Evolutionary conservation across 352 stramenopile genomes (phyloP).

Genomic region (Phytophthora hibernalis): DNA sequence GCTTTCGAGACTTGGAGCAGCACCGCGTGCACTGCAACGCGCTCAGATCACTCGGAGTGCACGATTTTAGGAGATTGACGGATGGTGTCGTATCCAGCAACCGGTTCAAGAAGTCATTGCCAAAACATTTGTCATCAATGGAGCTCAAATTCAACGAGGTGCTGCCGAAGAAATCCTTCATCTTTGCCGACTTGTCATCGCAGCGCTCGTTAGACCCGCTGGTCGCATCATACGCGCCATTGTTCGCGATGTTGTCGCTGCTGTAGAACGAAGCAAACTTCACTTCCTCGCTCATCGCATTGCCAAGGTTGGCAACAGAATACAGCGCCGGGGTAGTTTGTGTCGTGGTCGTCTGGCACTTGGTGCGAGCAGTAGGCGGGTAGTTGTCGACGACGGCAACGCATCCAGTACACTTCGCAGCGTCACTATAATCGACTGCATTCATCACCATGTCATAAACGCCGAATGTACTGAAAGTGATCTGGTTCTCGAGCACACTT

Average conservation of each 20-base stretch:
- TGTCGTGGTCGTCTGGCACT: conserved; percentile 10
- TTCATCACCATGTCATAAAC: conserved; percentile 37
- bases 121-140: conserved; percentile 20
- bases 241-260: conserved; percentile 26
- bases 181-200: conserved; percentile 10
- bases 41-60: conserved; percentile 3
- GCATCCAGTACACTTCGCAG: conserved; percentile 22
- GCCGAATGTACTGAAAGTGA: conserved; percentile 35
- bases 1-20: conserved; percentile 25
- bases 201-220: conserved; percentile 21
- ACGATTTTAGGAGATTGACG: neutral
- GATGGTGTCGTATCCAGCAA: conserved; percentile 8
- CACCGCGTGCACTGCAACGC: conserved; percentile 28
- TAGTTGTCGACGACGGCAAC: conserved; percentile 30
- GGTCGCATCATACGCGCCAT: conserved; percentile 9
- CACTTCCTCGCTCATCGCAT: conserved; percentile 15
- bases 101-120: conserved; percentile 7
- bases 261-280: conserved; percentile 26
- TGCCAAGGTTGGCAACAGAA: conserved; percentile 1
- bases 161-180: conserved; percentile 22
- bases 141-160: neutral
- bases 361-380: conserved; percentile 10
- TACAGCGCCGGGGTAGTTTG: neutral
- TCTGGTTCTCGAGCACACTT: conserved; percentile 21
- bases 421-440: conserved; percentile 29